Percentiles rank a stretch among this genome's conserved stretches.
phyloP scores from a whole-genome alignment of 179 eudicot genomes.

The Camellia oleifera region DNA sequence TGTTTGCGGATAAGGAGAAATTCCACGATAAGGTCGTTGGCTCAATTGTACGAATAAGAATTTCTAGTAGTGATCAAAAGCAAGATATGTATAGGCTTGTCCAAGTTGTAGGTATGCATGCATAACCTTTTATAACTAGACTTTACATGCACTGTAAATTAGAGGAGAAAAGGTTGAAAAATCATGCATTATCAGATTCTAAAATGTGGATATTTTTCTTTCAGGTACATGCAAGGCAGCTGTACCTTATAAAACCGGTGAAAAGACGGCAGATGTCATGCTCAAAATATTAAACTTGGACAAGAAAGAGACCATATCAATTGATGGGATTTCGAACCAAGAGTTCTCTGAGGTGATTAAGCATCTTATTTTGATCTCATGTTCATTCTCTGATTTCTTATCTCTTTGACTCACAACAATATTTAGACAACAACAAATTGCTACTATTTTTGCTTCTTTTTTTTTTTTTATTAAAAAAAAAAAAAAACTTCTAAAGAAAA shows the following conservation, averaged over 20 bases:
- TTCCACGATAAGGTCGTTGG: conserved; percentile 72
- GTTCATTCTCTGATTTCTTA: neutral
- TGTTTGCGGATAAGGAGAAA: conserved; percentile 49
- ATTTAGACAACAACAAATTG: neutral
- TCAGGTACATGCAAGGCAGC: conserved; percentile 62
- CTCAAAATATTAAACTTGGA: conserved; percentile 75
- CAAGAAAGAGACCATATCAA: conserved; percentile 64
- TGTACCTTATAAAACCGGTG: conserved; percentile 63
- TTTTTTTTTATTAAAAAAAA: no score
- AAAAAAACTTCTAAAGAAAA: neutral
- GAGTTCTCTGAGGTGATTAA: conserved; percentile 70
- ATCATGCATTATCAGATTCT: neutral
- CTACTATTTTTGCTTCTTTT: neutral
- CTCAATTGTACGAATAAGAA: conserved; percentile 68
- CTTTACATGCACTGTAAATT: neutral
- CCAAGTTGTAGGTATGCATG: conserved; percentile 65
- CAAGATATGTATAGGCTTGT: conserved; percentile 77
- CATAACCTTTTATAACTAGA: neutral
- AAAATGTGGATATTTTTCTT: conserved; percentile 11
- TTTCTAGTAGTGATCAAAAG: conserved; percentile 60
- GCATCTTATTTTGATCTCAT: neutral
- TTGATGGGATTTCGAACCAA: conserved; percentile 76
- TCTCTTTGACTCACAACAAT: neutral
- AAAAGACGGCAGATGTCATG: conserved; percentile 54
- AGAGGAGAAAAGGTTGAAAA: neutral